Percentiles rank a stretch among this genome's conserved stretches.
phyloP scores from a whole-genome alignment of 2,329 filamentous ascomycete genomes.

The Xylariaceae sp. region DNA sequence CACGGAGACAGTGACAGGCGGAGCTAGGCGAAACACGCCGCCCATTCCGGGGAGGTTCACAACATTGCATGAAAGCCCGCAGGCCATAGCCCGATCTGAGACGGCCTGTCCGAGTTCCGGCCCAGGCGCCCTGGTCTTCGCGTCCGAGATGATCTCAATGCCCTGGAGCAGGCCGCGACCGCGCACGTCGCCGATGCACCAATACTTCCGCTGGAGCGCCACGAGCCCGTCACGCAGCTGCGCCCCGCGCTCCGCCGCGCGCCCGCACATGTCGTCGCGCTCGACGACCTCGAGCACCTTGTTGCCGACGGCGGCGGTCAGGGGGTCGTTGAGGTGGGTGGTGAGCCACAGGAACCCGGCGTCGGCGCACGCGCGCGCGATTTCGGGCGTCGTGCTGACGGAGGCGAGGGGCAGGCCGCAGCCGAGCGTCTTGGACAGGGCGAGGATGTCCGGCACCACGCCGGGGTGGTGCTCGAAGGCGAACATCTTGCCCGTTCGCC shows the following conservation, averaged over 20 bases:
- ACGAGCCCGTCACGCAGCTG: constrained; percentile 52
- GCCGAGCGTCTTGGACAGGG: constrained; percentile 63
- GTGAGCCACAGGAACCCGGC: constrained; percentile 60
- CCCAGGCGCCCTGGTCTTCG: constrained; percentile 49
- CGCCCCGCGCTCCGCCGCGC: constrained; percentile 47
- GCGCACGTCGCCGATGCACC: constrained; percentile 64
- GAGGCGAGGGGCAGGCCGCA: constrained; percentile 62
- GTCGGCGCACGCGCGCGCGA: constrained; percentile 52
- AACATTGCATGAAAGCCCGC: no score
- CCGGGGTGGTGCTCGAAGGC: constrained; percentile 59
- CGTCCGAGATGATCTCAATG: constrained; percentile 58
- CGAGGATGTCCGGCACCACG: constrained; percentile 61
- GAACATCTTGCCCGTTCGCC: constrained; percentile 60
- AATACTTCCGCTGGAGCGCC: constrained; percentile 52
- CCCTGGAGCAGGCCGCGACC: constrained; percentile 61
- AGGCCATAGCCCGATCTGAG: no score
- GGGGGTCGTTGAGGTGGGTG: constrained; percentile 64
- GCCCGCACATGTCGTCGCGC: constrained; percentile 54
- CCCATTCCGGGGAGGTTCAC: no score
- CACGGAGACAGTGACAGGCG: no score
- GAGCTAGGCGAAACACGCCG: no score
- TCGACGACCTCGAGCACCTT: constrained; percentile 65
- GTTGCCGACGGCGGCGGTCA: constrained; percentile 61
- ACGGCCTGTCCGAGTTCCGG: constrained; percentile 40
- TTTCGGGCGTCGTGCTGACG: constrained; percentile 57